phyloP scores from a whole-genome alignment of 257 asterid species.

The Verbena officinalis region DNA sequence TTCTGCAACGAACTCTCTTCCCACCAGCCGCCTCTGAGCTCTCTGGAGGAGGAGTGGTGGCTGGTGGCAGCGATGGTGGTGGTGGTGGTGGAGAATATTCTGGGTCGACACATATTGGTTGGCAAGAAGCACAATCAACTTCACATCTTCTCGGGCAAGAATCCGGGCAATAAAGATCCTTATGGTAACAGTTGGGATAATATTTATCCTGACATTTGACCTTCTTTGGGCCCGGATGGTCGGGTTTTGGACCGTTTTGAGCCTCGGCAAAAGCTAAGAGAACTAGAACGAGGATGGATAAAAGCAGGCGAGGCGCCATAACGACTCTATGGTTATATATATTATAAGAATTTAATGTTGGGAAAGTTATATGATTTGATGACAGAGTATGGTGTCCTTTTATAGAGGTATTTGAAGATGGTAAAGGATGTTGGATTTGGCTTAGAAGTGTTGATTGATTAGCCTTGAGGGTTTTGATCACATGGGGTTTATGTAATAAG shows the following conservation, averaged over 20 bases:
- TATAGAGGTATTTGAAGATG: slow-evolving; percentile 26
- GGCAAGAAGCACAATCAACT: slow-evolving; percentile 52
- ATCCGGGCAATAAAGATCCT: slow-evolving; percentile 50
- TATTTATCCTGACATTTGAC: slow-evolving; percentile 54
- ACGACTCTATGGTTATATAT: not conserved
- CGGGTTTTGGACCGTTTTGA: slow-evolving; percentile 14
- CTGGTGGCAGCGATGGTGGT: slow-evolving; percentile 16
- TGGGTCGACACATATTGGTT: slow-evolving; percentile 41
- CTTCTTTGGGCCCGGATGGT: slow-evolving; percentile 34
- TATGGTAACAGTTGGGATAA: slow-evolving; percentile 38
- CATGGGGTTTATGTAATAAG: not conserved
- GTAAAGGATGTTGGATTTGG: slow-evolving; percentile 12
- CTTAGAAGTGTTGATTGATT: not conserved
- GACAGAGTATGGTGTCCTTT: not conserved
- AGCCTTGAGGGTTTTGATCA: not conserved
- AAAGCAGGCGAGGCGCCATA: slow-evolving; percentile 36
- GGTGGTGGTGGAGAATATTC: slow-evolving; percentile 26
- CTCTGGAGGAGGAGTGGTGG: slow-evolving; percentile 35
- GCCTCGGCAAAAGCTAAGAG: slow-evolving; percentile 38
- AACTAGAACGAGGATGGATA: slow-evolving; percentile 36
- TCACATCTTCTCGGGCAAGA: slow-evolving; percentile 49
- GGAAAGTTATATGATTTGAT: slow-evolving; percentile 6
- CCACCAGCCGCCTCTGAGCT: slow-evolving; percentile 47
- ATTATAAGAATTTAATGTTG: not conserved
- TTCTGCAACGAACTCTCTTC: slow-evolving; percentile 56